Base-by-base conservation (phyloP, 192 early-diverging fungal species). In the Backusella liffmaniae region DNA sequence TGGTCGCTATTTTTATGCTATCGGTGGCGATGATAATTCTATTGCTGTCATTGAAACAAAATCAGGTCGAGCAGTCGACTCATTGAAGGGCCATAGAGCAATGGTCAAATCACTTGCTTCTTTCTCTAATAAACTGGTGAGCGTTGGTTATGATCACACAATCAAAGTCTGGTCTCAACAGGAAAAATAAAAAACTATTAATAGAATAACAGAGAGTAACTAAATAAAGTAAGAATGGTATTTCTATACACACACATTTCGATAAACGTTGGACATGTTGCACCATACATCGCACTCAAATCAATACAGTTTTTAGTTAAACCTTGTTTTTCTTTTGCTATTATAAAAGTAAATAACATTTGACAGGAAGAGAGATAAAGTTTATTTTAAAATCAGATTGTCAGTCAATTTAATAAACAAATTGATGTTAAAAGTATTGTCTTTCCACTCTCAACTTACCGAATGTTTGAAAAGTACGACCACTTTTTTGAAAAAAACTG, bases 1-100 rank as follows among this genome's bases (percentile, higher is more conserved):
- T 68, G 92, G 92, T 15, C 81, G 83, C 39, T 89, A 86, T 42
- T 85, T 95, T 49, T 92, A 89, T 74, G 87, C 88, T 1, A 89
- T 85, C 18, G 90, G 90, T 18, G 83, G 81, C 41, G 91, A 94
- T 77, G 87, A 91, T 74, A 78, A 83, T 36, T 67, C 81, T 42
- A 80, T 92, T 8, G 81, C 82, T 51, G 79, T 87, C 3, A 85
- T 86, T 72, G 86, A 90, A 23, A 84, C 91, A 10, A 77, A 73
- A 3, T 79, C 82, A 1, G 88, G 86, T 15, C 77, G 76, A 59
- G n/a, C 85, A 12, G 74, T 91, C 4, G 78, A 80, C 2, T 82
- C 78, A 51, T 67, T 93, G 30, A 71, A 80, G 41, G 91, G 92
- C 12, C 92, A 94, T 73, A 77, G 65, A 0, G 86, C 83, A 16